Percentiles rank a stretch among this genome's conserved stretches.
Evolutionary conservation across 2,329 filamentous ascomycete species (phyloP).

Genomic region (Apiospora phragmitis): DNA sequence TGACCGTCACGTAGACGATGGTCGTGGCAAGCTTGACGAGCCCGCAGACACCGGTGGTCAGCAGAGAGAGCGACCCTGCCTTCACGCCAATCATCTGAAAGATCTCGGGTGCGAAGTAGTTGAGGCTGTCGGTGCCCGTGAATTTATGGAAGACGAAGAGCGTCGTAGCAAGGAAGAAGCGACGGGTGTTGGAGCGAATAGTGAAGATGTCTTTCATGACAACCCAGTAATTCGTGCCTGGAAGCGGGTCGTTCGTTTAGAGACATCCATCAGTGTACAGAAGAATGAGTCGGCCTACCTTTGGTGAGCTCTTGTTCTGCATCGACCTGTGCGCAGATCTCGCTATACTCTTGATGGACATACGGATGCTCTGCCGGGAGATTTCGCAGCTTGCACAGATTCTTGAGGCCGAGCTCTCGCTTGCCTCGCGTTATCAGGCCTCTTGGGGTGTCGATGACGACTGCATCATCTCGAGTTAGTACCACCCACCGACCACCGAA

Average conservation of each 20-base stretch:
- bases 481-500: background rate
- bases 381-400: conserved; percentile 38
- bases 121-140: conserved; percentile 40
- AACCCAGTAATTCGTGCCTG: conserved; percentile 31
- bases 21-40: conserved; percentile 34
- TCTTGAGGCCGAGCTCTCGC: conserved; percentile 34
- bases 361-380: conserved; percentile 39
- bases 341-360: conserved; percentile 37
- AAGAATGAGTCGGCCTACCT: background rate
- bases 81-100: conserved; percentile 40
- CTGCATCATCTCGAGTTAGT: background rate
- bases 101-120: conserved; percentile 42
- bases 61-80: conserved; percentile 29
- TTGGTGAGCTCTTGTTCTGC: conserved; percentile 24
- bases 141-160: conserved; percentile 43
- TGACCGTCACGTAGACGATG: conserved; percentile 32
- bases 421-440: conserved; percentile 37
- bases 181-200: conserved; percentile 31
- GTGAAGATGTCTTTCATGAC: conserved; percentile 34
- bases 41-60: conserved; percentile 39
- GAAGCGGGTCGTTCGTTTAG: background rate
- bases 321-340: conserved; percentile 36
- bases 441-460: conserved; percentile 36
- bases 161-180: conserved; percentile 35
- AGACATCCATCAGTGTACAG: background rate